Base-by-base conservation (phyloP, 176 grass and related monocot species). In the Panicum miliaceum region DNA sequence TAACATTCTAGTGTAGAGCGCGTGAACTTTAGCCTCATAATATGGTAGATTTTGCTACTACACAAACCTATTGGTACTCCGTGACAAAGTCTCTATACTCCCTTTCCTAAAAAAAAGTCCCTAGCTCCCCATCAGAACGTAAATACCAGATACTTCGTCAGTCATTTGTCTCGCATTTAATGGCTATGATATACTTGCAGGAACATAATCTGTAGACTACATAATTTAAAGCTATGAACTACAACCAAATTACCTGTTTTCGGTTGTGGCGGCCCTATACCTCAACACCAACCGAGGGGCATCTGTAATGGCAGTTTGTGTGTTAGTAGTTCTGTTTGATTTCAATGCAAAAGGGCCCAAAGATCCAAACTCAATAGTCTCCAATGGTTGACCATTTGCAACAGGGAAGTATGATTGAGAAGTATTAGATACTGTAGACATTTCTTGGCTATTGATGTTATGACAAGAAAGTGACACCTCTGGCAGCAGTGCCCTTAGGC, bases 281-380 rank as follows among this genome's bases (percentile, higher is more conserved):
- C 64, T 73, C n/a, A 83, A 70, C 48, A 51, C 15, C 52, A 41
- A 65, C n/a, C 64, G 23, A 77, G 80, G 35, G 25, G 73, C 19
- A 51, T 68, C 68, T 75, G 57, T 61, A 20, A 46, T 60, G 14
- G 3, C 64, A 26, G 79, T 19, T 16, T 13, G 34, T 79, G 68
- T 46, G 51, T 52, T 61, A 71, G 41, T 56, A 12, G 9, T 48
- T 67, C 85, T 81, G 29, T 73, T 78, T 29, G 64, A 51, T 62
- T 93, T 80, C 3, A 87, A 76, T 37, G 89, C 79, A 83, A 90
- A 84, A 84, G 89, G 87, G 23, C 85, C 91, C 72, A 91, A 65
- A 79, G 91, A 86, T 51, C 94, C 91, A 59, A 90, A 91, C 62
- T 94, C 82, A 51, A 90, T 81, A 84, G 45, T 82, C 36, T 76